Conservation (phyloP, 169 alveolate species). For the Fabrea salina region DNA sequence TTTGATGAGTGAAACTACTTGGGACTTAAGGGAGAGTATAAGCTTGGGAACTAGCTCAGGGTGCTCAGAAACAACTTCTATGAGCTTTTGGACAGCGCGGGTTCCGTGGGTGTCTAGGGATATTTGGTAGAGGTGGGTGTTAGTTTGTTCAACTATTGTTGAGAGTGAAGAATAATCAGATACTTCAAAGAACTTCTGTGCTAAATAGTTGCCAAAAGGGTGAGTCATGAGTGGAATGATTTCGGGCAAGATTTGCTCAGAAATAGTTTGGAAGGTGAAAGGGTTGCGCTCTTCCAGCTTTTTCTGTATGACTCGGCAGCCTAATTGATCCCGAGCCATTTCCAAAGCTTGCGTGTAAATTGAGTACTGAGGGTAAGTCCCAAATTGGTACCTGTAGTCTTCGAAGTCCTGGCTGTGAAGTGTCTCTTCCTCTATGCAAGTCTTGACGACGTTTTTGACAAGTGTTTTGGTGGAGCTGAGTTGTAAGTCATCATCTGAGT, state of each 20-base stretch:
- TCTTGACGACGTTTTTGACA: too few relatives aligned
- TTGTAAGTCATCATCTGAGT: too few relatives aligned
- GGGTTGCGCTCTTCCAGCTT: constrained; percentile 76
- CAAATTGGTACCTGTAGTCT: too few relatives aligned
- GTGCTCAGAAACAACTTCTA: constrained; percentile 77
- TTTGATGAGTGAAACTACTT: constrained; percentile 69
- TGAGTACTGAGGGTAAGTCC: too few relatives aligned
- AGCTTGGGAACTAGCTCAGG: constrained; percentile 35
- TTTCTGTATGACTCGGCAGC: constrained; percentile 86
- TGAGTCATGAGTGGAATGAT: constrained; percentile 84
- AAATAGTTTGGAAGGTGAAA: constrained; percentile 56
- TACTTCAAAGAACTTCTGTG: constrained; percentile 89
- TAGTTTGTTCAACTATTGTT: neutral
- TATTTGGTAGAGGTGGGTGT: constrained; percentile 42
- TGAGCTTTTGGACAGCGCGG: constrained; percentile 89
- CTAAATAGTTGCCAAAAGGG: constrained; percentile 93
- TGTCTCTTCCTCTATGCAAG: too few relatives aligned
- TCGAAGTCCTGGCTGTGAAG: too few relatives aligned
- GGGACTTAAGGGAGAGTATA: constrained; percentile 41
- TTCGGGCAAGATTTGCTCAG: constrained; percentile 72
- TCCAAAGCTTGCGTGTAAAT: constrained; percentile 3
- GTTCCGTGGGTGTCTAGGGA: constrained; percentile 93
- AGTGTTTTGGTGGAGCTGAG: too few relatives aligned
- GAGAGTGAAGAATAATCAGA: neutral
- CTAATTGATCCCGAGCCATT: constrained; percentile 76